These are phyloP conservation scores for Trichoderma reesei DNA, from an alignment of 495 filamentous ascomycete species.

Conservation along the genomic window DNA sequence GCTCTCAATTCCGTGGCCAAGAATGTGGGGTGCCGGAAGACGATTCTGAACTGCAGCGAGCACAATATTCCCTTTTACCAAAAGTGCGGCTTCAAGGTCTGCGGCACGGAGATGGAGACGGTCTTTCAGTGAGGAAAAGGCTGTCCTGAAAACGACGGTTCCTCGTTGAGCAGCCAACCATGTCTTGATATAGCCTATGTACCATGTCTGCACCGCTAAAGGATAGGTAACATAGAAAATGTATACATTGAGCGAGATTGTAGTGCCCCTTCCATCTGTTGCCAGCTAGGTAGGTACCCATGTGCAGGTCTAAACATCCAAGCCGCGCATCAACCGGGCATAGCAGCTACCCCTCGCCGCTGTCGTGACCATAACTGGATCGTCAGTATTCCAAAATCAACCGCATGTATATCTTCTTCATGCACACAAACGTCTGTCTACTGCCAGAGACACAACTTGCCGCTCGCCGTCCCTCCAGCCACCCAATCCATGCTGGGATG, in stretches of 20 bases:
- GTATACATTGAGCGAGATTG: too few relatives aligned
- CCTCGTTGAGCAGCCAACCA: background rate
- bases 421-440: slow-evolving; percentile 27
- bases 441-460: slow-evolving; percentile 87
- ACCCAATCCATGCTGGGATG: slow-evolving; percentile 87
- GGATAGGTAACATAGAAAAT: background rate
- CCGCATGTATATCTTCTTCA: background rate
- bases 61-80: slow-evolving; percentile 36
- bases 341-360: background rate
- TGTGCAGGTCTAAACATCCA: background rate
- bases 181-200: background rate
- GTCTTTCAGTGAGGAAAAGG: background rate
- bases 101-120: background rate
- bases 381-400: too few relatives aligned
- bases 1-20: slow-evolving; percentile 67
- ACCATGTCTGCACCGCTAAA: background rate
- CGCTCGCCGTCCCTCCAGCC: slow-evolving; percentile 82
- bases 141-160: background rate
- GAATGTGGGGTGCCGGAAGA: slow-evolving; percentile 73
- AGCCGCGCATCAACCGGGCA: background rate
- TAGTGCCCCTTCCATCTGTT: background rate
- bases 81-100: slow-evolving; percentile 1
- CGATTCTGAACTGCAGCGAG: slow-evolving; percentile 33
- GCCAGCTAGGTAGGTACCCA: background rate
- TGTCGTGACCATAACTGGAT: too few relatives aligned